Evolutionary conservation across 257 asterid species (phyloP).

Genomic region (Scutellaria baicalensis): DNA sequence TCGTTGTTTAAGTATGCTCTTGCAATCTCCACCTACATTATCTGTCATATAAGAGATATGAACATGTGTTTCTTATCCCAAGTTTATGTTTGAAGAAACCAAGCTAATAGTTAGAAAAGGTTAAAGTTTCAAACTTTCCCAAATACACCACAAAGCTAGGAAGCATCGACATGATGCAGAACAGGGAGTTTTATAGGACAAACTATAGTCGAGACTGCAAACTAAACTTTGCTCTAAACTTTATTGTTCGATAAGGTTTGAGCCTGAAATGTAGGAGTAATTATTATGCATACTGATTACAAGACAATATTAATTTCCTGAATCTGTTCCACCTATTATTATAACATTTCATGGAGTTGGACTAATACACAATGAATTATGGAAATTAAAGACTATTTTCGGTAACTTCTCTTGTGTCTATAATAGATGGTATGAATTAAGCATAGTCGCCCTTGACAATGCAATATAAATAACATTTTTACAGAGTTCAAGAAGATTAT

Average conservation of each 20-base stretch:
- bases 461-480: no score
- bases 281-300: not conserved
- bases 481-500: no score
- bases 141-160: not conserved
- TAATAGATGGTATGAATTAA: no score
- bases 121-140: not conserved
- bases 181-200: not conserved
- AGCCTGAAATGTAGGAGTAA: not conserved
- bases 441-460: no score
- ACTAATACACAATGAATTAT: not conserved
- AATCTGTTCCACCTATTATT: not conserved
- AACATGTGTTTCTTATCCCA: not conserved
- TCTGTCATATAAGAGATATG: not conserved
- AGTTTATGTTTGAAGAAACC: not conserved
- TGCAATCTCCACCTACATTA: constrained; percentile 36
- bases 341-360: no score
- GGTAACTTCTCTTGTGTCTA: not conserved
- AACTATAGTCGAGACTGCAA: not conserved
- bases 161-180: not conserved
- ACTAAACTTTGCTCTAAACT: not conserved
- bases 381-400: not conserved
- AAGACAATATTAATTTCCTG: not conserved
- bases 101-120: not conserved
- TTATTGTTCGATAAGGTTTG: not conserved
- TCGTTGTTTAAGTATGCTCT: constrained; percentile 17